Conservation (phyloP, 495 filamentous ascomycete genomes). For the Aspergillus funiculosus region DNA sequence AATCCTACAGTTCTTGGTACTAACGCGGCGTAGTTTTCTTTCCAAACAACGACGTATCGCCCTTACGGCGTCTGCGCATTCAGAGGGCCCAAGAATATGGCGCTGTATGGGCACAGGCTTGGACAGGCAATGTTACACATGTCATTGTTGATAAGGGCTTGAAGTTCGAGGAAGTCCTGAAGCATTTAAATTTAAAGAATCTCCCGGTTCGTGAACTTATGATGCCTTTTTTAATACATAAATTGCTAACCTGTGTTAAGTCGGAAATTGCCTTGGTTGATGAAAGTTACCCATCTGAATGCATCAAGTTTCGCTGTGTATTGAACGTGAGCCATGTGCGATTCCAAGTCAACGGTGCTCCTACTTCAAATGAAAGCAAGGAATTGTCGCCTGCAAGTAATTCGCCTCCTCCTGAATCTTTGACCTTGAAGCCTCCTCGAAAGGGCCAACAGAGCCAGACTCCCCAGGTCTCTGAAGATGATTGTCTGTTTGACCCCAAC, state of each 20-base stretch:
- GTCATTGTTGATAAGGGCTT: slow-evolving; percentile 72
- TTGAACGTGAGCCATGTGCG: slow-evolving; percentile 52
- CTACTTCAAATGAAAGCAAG: slow-evolving; percentile 7
- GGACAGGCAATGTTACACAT: slow-evolving; percentile 56
- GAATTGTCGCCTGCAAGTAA: slow-evolving; percentile 3
- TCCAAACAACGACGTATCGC: slow-evolving; percentile 68
- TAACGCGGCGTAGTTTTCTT: slow-evolving; percentile 55
- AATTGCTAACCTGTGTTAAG: slow-evolving; percentile 35
- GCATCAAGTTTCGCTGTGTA: slow-evolving; percentile 55
- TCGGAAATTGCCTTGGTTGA: slow-evolving; percentile 57
- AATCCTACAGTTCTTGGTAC: background rate
- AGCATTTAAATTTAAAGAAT: slow-evolving; percentile 45
- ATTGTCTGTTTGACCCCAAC: background rate
- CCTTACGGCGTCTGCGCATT: slow-evolving; percentile 62
- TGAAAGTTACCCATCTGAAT: slow-evolving; percentile 74
- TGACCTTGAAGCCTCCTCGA: slow-evolving; percentile 28
- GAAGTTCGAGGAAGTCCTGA: slow-evolving; percentile 59
- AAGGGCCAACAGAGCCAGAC: slow-evolving; percentile 16
- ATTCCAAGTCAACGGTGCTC: slow-evolving; percentile 52
- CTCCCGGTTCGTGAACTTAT: slow-evolving; percentile 40
- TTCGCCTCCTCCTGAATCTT: slow-evolving; percentile 7
- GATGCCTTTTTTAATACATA: background rate
- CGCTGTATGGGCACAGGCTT: slow-evolving; percentile 56
- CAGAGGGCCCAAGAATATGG: slow-evolving; percentile 71
- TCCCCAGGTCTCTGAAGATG: slow-evolving; percentile 10